A percentile compares a stretch with the other conserved stretches of the same genome.
These are phyloP conservation scores for Phytophthora crassamura DNA, from an alignment of 352 stramenopile genomes.

Conservation along the genomic window DNA sequence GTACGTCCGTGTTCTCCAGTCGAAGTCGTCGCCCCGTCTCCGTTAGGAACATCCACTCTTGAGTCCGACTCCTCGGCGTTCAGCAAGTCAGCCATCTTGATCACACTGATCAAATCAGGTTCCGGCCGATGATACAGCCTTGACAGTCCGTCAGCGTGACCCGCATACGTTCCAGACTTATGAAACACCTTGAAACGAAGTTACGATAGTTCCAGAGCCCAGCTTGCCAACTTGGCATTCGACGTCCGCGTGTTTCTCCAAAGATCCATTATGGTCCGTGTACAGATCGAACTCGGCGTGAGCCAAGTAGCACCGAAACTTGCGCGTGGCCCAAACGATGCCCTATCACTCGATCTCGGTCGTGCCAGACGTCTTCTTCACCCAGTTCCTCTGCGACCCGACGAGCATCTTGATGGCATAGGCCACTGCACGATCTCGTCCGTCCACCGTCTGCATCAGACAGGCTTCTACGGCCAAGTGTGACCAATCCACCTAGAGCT, in stretches of 20 bases:
- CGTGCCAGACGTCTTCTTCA: not conserved
- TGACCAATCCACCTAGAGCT: constrained; percentile 1
- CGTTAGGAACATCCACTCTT: too few relatives aligned
- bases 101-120: too few relatives aligned
- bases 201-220: constrained; percentile 3
- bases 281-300: not conserved
- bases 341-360: not conserved
- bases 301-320: not conserved
- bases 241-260: not conserved
- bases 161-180: not conserved
- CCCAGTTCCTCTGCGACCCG: not conserved
- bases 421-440: not conserved
- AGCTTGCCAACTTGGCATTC: constrained; percentile 5
- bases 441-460: too few relatives aligned
- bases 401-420: not conserved
- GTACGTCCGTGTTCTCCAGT: too few relatives aligned
- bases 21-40: too few relatives aligned
- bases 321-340: not conserved
- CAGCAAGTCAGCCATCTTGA: too few relatives aligned
- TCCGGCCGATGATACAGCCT: too few relatives aligned
- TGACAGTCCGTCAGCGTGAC: not conserved
- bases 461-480: not conserved
- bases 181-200: constrained; percentile 4
- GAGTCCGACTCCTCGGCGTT: too few relatives aligned
- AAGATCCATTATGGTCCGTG: constrained; percentile 11